Percentiles rank a stretch among this genome's conserved stretches.
Conservation (phyloP, 2,329 filamentous ascomycete species). For the Cladosporium sp. region DNA sequence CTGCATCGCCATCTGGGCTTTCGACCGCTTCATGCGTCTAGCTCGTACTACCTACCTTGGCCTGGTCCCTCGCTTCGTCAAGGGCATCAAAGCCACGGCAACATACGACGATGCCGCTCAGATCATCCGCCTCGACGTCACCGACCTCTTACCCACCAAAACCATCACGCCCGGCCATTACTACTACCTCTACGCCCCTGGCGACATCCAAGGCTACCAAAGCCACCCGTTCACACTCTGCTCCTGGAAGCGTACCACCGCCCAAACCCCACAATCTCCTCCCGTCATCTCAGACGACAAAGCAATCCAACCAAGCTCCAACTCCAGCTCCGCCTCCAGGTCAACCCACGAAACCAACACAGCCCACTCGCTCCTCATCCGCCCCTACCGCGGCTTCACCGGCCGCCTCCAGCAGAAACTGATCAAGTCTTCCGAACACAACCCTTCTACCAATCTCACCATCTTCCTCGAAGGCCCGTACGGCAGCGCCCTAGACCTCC, state of each 20-base stretch:
- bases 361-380: constrained; percentile 45
- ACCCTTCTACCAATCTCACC: constrained; percentile 27
- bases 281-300: constrained; percentile 9
- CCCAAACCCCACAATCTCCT: not conserved
- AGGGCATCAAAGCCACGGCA: constrained; percentile 32
- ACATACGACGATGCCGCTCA: constrained; percentile 43
- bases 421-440: constrained; percentile 23
- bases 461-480: constrained; percentile 51
- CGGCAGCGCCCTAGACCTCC: constrained; percentile 40
- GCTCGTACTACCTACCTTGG: constrained; percentile 44
- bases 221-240: constrained; percentile 51
- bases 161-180: constrained; percentile 44
- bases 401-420: constrained; percentile 39
- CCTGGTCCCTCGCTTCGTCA: constrained; percentile 28
- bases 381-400: constrained; percentile 51
- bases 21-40: constrained; percentile 47
- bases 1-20: constrained; percentile 46
- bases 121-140: constrained; percentile 46
- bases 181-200: constrained; percentile 48
- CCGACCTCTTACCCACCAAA: constrained; percentile 31
- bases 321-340: not conserved
- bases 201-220: constrained; percentile 44
- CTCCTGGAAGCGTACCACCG: constrained; percentile 16
- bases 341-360: not conserved
- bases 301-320: constrained; percentile 11